These are phyloP conservation scores for Penicillium paxilli DNA, from an alignment of 495 filamentous ascomycete species.

Conservation along the genomic window DNA sequence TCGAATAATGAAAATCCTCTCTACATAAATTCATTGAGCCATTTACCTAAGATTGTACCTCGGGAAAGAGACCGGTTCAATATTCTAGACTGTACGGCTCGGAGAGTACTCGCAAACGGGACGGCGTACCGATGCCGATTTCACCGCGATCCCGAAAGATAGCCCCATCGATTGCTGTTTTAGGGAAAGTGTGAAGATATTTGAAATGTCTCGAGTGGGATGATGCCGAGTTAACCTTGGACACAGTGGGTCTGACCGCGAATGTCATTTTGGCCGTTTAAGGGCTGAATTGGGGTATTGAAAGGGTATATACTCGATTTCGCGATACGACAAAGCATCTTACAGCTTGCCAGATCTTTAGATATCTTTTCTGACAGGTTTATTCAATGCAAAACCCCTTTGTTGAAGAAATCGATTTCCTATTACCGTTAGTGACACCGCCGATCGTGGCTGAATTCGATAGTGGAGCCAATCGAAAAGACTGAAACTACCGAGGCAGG, in stretches of 20 bases:
- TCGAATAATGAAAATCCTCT: background rate
- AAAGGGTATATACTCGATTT: background rate
- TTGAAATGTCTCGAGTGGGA: background rate
- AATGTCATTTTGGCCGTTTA: background rate
- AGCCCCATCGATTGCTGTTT: background rate
- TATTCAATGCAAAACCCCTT: background rate
- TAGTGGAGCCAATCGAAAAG: slow-evolving; percentile 9
- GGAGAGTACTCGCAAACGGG: background rate
- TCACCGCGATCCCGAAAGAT: slow-evolving; percentile 10
- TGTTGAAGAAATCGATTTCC: background rate
- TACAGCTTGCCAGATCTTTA: too few relatives aligned
- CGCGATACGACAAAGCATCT: too few relatives aligned
- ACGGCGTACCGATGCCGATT: slow-evolving; percentile 13
- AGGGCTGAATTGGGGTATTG: too few relatives aligned
- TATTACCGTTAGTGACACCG: background rate
- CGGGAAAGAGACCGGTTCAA: background rate
- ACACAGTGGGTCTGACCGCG: background rate
- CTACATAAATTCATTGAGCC: background rate
- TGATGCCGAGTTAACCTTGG: background rate
- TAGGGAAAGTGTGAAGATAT: background rate
- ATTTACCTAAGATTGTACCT: background rate
- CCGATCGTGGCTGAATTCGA: slow-evolving; percentile 11
- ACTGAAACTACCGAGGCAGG: slow-evolving; percentile 20
- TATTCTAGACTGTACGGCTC: background rate
- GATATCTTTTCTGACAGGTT: background rate